These are phyloP conservation scores for Anaeromyces robustus DNA, from an alignment of 192 early-diverging fungal species.

Conservation along the genomic window DNA sequence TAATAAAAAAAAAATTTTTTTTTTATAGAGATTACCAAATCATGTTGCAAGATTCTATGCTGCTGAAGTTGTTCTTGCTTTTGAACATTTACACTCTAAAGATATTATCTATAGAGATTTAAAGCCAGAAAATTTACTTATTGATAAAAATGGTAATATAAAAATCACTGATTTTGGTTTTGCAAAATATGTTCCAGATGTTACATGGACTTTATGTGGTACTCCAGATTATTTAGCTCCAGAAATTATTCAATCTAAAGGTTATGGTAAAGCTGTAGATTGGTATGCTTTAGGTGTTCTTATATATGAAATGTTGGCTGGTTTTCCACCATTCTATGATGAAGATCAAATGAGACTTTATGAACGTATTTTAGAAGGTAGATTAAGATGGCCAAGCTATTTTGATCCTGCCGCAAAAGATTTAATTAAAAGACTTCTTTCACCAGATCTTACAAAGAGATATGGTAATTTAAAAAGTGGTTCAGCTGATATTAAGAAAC, in stretches of 20 bases:
- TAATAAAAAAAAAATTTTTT: too few relatives aligned
- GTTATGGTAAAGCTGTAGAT: constrained; percentile 83
- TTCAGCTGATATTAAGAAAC: constrained; percentile 77
- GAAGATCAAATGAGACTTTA: constrained; percentile 86
- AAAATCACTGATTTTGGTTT: constrained; percentile 84
- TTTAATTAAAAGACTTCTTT: constrained; percentile 64
- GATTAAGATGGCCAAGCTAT: constrained; percentile 68
- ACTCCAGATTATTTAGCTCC: too few relatives aligned
- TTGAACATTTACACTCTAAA: constrained; percentile 69
- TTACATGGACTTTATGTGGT: constrained; percentile 72
- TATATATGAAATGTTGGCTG: constrained; percentile 91
- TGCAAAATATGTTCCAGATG: constrained; percentile 64
- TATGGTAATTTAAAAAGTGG: constrained; percentile 77
- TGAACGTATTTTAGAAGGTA: constrained; percentile 80
- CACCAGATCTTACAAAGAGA: constrained; percentile 65
- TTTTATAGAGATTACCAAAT: constrained; percentile 61
- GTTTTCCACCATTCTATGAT: constrained; percentile 89
- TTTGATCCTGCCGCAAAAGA: constrained; percentile 72
- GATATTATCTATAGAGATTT: constrained; percentile 84
- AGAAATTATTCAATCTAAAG: constrained; percentile 87
- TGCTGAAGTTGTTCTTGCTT: constrained; percentile 70
- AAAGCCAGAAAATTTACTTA: constrained; percentile 74
- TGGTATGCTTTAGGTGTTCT: constrained; percentile 91
- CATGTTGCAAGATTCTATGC: constrained; percentile 80
- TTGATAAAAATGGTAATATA: constrained; percentile 58